Evolutionary conservation across 805 yeast species (phyloP).

Genomic region (Kluyveromyces siamensis): DNA sequence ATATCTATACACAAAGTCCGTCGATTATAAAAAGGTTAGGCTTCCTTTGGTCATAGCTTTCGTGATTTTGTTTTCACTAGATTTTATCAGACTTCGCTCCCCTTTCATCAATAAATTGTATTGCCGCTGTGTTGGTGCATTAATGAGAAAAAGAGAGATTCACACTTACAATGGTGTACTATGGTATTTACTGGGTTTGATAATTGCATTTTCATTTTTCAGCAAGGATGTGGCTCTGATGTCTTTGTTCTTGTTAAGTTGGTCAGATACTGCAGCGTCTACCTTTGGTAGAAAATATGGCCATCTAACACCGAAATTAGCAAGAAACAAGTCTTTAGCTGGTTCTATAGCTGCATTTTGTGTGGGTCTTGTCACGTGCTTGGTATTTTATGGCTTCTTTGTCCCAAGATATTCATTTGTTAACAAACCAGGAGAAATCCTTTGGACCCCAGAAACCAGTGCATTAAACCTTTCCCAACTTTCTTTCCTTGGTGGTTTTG

Average conservation of each 20-base stretch:
- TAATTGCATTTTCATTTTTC: constrained; percentile 57
- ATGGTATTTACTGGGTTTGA: constrained; percentile 77
- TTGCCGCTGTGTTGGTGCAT: constrained; percentile 60
- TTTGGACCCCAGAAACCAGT: constrained; percentile 60
- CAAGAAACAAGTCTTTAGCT: constrained; percentile 73
- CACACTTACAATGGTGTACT: constrained; percentile 72
- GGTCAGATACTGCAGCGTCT: constrained; percentile 98
- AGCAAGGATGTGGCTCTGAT: constrained; percentile 76
- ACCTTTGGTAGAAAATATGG: constrained; percentile 86
- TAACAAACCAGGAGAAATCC: constrained; percentile 47
- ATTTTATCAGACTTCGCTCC: constrained; percentile 54
- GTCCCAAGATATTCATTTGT: constrained; percentile 53
- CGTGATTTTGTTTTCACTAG: constrained; percentile 48
- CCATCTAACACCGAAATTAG: constrained; percentile 67
- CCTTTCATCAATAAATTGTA: constrained; percentile 57
- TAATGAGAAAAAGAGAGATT: constrained; percentile 80
- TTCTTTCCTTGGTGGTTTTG: constrained; percentile 60
- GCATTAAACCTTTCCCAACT: constrained; percentile 41
- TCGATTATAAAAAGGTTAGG: constrained; percentile 47
- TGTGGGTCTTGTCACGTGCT: constrained; percentile 61
- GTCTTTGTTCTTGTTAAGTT: constrained; percentile 72
- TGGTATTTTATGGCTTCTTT: constrained; percentile 61
- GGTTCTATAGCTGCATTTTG: constrained; percentile 83
- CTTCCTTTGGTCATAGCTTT: constrained; percentile 51
- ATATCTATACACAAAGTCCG: constrained; percentile 57